Conservation (phyloP, 805 yeast genomes). For the Barnettozyma sucrosica region DNA sequence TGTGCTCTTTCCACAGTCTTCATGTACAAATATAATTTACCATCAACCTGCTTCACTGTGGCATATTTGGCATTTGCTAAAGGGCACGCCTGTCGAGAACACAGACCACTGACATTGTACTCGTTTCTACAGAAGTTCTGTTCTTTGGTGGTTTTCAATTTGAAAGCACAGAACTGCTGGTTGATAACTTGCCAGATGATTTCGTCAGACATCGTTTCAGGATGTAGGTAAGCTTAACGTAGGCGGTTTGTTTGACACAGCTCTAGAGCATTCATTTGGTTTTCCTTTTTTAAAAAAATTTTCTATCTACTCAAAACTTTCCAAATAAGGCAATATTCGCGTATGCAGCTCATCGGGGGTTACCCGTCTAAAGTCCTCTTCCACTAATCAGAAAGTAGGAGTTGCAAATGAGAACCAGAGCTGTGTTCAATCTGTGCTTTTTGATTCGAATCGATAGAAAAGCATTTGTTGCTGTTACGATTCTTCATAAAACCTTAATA, state of each 20-base stretch:
- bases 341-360: constrained; percentile 6
- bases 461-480: too few species aligned
- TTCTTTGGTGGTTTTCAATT: constrained; percentile 79
- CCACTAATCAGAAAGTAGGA: neutral
- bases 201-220: constrained; percentile 28
- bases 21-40: constrained; percentile 80
- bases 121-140: constrained; percentile 95
- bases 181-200: constrained; percentile 96
- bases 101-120: constrained; percentile 90
- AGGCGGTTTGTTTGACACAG: neutral
- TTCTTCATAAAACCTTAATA: too few species aligned
- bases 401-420: neutral
- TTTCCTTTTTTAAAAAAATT: constrained; percentile 4
- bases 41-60: constrained; percentile 75
- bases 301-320: neutral
- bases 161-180: constrained; percentile 93
- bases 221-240: constrained; percentile 31
- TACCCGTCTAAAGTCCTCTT: constrained; percentile 1
- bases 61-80: constrained; percentile 91
- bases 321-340: constrained; percentile 1
- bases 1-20: constrained; percentile 98
- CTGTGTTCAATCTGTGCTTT: too few species aligned
- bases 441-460: too few species aligned
- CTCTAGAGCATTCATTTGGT: neutral
- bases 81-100: constrained; percentile 93